Conservation (phyloP, 2,329 filamentous ascomycete species). For the Dactylellina haptotyla region DNA sequence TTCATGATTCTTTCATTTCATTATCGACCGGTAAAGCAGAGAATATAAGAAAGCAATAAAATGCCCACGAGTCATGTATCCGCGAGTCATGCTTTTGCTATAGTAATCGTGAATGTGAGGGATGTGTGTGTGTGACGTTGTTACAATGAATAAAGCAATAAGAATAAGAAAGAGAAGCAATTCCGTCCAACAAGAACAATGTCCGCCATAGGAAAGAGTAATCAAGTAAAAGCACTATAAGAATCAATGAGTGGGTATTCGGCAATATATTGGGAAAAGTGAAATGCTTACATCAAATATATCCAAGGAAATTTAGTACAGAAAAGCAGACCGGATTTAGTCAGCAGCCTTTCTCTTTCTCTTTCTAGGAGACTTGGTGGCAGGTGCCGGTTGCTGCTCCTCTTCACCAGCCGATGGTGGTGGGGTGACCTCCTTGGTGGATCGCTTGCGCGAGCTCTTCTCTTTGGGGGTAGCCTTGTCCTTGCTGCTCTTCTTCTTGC, state of each 20-base stretch:
- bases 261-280: background rate
- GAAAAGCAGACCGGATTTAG: constrained; percentile 11
- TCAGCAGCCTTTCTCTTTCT: constrained; percentile 51
- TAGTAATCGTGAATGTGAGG: no score
- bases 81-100: no score
- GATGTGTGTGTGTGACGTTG: background rate
- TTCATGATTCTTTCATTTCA: constrained; percentile 16
- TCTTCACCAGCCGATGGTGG: constrained; percentile 48
- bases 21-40: constrained; percentile 6
- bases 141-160: background rate
- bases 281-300: background rate
- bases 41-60: background rate
- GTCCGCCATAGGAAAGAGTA: background rate
- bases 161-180: background rate
- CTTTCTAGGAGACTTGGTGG: constrained; percentile 50
- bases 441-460: constrained; percentile 46
- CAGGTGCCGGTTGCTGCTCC: constrained; percentile 25
- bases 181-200: background rate
- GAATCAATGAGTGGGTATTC: background rate
- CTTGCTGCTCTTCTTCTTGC: constrained; percentile 46
- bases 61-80: no score
- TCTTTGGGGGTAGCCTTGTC: constrained; percentile 52
- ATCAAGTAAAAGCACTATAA: background rate
- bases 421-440: constrained; percentile 49
- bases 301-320: background rate